Conservation (phyloP, 805 yeast species). For the Starmera dryadoides region DNA sequence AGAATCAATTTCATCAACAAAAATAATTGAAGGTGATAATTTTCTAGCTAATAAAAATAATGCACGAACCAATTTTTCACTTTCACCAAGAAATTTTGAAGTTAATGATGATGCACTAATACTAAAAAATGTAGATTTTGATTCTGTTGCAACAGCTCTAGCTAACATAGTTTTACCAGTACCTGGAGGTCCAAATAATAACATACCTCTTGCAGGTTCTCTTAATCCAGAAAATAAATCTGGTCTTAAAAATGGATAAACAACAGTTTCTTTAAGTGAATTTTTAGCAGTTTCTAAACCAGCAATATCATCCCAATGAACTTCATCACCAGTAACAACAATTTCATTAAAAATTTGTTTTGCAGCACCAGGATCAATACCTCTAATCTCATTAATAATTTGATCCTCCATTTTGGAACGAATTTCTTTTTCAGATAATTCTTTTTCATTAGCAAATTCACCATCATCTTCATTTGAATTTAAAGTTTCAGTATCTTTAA, state of each 20-base stretch:
- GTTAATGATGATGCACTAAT: conserved; percentile 88
- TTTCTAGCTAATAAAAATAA: conserved; percentile 78
- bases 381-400: conserved; percentile 30
- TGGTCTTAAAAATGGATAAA: conserved; percentile 91
- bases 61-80: conserved; percentile 89
- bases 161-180: conserved; percentile 98
- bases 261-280: conserved; percentile 90
- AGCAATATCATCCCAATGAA: conserved; percentile 94
- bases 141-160: conserved; percentile 94
- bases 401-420: conserved; percentile 21
- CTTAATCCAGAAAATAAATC: conserved; percentile 86
- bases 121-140: conserved; percentile 87
- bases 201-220: conserved; percentile 96
- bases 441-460: conserved; percentile 14
- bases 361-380: conserved; percentile 77
- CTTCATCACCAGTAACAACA: conserved; percentile 86
- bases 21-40: conserved; percentile 88
- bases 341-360: conserved; percentile 84
- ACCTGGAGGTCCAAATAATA: conserved; percentile 96
- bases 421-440: conserved; percentile 19
- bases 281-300: conserved; percentile 85
- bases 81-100: conserved; percentile 75
- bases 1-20: conserved; percentile 95
- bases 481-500: conserved; percentile 17
- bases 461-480: conserved; percentile 6